Evolutionary conservation across 345 rosid genomes (phyloP), one percentile per base, ranked within the genome.

Genomic region (Eucalyptus pauciflora): DNA sequence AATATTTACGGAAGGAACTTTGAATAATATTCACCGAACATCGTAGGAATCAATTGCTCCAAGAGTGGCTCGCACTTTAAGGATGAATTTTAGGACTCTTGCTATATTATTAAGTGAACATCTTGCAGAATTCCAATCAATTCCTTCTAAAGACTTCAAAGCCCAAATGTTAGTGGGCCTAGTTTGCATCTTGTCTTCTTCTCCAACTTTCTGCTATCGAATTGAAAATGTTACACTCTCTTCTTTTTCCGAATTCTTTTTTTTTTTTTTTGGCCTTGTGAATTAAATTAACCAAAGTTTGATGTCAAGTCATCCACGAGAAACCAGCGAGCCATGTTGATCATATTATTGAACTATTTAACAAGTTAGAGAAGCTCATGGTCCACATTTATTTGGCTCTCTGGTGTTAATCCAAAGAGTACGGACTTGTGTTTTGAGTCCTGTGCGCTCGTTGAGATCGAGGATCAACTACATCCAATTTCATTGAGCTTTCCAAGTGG

Each of bases 241-340:
- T 7, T 5, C 80, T 37, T 17, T 17, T 69, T 33, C 43, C 45
- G 80, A 69, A 0, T 16, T 17, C 0, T 10, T 33, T 4, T n/a
- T n/a, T 50, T 16, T 16, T 69, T 64, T 31, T 16, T 51, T 51
- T 1, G 45, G 1, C 13, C 7, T 18, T 31, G 79, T 8, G 43
- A 67, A 15, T 1, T 31, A 17, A 69, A 16, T 17, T 69, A 33
- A 69, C 80, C 25, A 69, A 33, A 69, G 43, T 16, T 16, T 31
- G 43, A 16, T 33, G 80, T 69, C 80, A 31, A 69, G 80, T 31
- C 22, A 8, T 69, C 80, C 80, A 8, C 24, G 22, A 69, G 43
- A 31, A 31, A 31, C 22, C 80, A 31, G 43, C 2, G 2, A 69
- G 7, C 25, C 80, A 17, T 69, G 13, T 17, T 69, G 13, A 69